Base-by-base conservation (phyloP, 805 yeast genomes). In the Kockiozyma suomiensis region DNA sequence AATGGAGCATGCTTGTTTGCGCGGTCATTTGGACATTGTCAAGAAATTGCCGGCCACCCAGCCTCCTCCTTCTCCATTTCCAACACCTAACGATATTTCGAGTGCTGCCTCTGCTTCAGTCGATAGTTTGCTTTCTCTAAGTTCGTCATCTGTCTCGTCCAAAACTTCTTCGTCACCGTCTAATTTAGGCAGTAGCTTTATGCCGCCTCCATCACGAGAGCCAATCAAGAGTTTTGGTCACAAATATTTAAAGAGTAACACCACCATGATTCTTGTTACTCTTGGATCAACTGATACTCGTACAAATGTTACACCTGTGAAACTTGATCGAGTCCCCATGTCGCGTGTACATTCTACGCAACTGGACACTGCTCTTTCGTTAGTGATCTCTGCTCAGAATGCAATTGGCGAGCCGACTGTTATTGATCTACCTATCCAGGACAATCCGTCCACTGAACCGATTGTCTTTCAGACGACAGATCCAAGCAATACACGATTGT, bases 1-100 rank as follows among this genome's bases (percentile, higher is more conserved):
- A n/a, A 85, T 90, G 85, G 98, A 93, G 70, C 98, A 93, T 73
- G 97, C 97, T 0, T 86, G 90, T 50, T 77, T 93, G 48, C 81
- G 97, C 68, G 98, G 98, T 4, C 96, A 91, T 72, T 75, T 92
- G 59, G 79, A 77, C 1, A 82, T 90, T 38, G 86, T 94, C 1
- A 83, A 83, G 54, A 67, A 83, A 69, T 75, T 93, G 56, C 71
- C 62, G 3, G 53, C 56, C 25, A 45, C 52, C 1, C 49, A 17
- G 10, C 58, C 56, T 4, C 53, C 45, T n/a, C 42, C 56, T 7
- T 52, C 67, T 12, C 65, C 65, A 8, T 45, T 56, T 15, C 47
- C 54, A 10, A 30, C 49, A 7, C 37, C 19, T 3, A 43, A 45
- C 26, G 66, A 63, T 10, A 19, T 61, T n/a, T 19, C 60, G 17